Conservation (phyloP, 1,284 basidiomycete genomes). For the Boletus smithii region DNA sequence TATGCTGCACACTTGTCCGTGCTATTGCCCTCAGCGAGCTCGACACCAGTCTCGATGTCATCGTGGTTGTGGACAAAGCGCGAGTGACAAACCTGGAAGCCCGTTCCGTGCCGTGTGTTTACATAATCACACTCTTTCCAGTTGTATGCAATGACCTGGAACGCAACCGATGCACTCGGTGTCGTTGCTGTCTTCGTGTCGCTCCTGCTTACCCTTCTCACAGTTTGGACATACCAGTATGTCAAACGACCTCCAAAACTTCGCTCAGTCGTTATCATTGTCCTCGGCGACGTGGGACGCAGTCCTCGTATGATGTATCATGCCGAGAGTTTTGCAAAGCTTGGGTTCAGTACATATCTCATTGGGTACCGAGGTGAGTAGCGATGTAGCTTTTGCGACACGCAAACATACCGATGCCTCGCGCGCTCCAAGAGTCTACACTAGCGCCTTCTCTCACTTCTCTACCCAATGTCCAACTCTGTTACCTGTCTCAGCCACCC, state of each 20-base stretch:
- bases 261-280: slow-evolving; percentile 81
- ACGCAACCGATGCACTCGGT: too few species aligned
- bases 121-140: slow-evolving; percentile 17
- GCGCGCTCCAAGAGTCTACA: slow-evolving; percentile 55
- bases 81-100: not conserved
- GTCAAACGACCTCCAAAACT: slow-evolving; percentile 39
- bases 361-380: slow-evolving; percentile 82
- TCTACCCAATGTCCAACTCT: slow-evolving; percentile 59
- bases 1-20: slow-evolving; percentile 2
- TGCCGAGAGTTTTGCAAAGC: slow-evolving; percentile 84
- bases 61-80: slow-evolving; percentile 12
- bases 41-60: slow-evolving; percentile 21
- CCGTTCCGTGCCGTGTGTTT: slow-evolving; percentile 8
- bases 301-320: slow-evolving; percentile 99
- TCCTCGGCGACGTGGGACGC: slow-evolving; percentile 93
- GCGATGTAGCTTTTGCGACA: not conserved
- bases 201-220: slow-evolving; percentile 8
- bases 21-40: slow-evolving; percentile 18
- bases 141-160: slow-evolving; percentile 9
- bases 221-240: slow-evolving; percentile 26
- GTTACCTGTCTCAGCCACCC: slow-evolving; percentile 69
- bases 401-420: not conserved
- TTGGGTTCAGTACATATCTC: slow-evolving; percentile 77
- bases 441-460: slow-evolving; percentile 69
- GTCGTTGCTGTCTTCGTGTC: slow-evolving; percentile 8